Evolutionary conservation across 176 grass and related monocot genomes (phyloP), one percentile per base, ranked within the genome.

Genomic region (Avena sativa): DNA sequence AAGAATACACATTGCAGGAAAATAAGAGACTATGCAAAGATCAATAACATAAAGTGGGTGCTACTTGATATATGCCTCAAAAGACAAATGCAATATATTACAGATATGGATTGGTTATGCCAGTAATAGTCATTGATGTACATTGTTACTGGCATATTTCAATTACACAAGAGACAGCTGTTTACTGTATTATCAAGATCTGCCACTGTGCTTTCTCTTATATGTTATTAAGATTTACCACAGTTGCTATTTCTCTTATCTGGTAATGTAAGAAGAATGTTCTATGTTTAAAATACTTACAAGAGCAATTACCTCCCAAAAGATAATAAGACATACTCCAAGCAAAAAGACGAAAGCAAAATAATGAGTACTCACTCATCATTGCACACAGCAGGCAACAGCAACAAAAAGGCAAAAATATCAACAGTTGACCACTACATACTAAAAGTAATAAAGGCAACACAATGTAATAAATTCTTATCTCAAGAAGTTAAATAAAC

Each of bases 391-490:
- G 63, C 30, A 85, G 46, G 73, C 47, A 28, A 56, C 70, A 87
- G 60, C 26, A 76, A 46, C 44, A 67, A 53, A 80, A 59, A 52
- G 12, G 28, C 28, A 81, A 51, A 82, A 82, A 76, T 43, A 74
- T 81, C 85, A 80, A 30, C 64, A 52, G 30, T 86, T 86, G 52
- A 55, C 73, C 60, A 53, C 30, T 52, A 78, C 61, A 78, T 40
- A 63, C 47, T 43, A 50, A 38, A 85, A 67, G 74, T 85, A 85
- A 78, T 85, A 38, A 67, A 78, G 49, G 60, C 83, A 62, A 85
- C 59, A 21, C 26, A 76, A 52, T 85, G 69, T 76, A 81, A 84
- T 84, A 91, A 81, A 84, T 88, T 85, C 50, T 52, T 67, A 50
- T 38, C 19, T 69, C 80, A 49, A 16, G 50, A 34, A 76, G n/a